Conservation (phyloP, 225 moss, liverwort and hornwort genomes). For the Sphagnum tenellum region DNA sequence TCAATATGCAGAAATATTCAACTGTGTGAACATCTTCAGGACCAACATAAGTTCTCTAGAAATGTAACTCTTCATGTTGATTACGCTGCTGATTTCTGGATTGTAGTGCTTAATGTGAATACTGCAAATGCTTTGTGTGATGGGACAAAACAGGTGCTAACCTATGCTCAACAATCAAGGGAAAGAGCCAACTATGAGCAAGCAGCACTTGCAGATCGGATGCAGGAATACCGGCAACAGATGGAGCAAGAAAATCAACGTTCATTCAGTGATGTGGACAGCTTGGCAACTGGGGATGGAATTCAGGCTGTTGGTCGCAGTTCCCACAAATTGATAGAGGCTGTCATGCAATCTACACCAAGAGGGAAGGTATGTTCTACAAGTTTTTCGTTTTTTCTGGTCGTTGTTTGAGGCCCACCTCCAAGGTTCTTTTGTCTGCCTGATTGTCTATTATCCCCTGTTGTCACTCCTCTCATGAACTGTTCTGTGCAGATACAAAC, state of each 20-base stretch:
- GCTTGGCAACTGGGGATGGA: constrained; percentile 63
- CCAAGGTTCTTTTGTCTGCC: no score
- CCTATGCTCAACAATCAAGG: constrained; percentile 90
- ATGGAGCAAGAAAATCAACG: constrained; percentile 90
- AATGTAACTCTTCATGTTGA: no score
- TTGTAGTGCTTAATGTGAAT: no score
- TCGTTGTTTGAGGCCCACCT: no score
- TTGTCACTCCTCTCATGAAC: no score
- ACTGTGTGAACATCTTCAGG: no score
- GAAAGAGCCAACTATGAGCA: constrained; percentile 97
- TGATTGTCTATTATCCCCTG: no score
- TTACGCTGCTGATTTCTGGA: no score
- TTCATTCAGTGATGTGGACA: constrained; percentile 57
- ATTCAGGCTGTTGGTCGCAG: constrained; percentile 92
- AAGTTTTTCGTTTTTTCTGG: no score
- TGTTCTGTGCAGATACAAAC: constrained; percentile 50
- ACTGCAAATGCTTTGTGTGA: no score
- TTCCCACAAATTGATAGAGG: constrained; percentile 87
- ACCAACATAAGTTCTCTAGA: no score
- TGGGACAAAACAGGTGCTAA: constrained; percentile 41
- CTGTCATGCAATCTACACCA: constrained; percentile 97
- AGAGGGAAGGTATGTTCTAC: constrained; percentile 59
- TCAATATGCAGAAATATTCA: no score
- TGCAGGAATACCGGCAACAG: constrained; percentile 90
- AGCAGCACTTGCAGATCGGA: constrained; percentile 89